Conservation (phyloP, 176 grass and related monocot genomes). For the Cocos nucifera region DNA sequence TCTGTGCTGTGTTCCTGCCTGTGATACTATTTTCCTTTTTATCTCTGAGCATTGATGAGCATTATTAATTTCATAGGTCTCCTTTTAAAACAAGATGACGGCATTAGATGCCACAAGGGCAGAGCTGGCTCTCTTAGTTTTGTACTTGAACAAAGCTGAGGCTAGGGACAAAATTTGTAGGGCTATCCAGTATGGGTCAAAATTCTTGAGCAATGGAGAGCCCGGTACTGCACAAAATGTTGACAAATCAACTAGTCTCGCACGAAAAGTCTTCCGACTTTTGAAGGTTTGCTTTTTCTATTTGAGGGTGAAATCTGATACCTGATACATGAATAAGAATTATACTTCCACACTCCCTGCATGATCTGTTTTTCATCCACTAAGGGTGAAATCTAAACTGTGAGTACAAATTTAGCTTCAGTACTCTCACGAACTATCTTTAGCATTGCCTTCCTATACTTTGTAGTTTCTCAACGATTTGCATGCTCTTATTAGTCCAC, state of each 20-base stretch:
- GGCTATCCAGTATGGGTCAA: constrained; percentile 83
- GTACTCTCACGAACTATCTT: too few relatives aligned
- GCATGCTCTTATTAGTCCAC: constrained; percentile 63
- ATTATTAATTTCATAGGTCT: too few relatives aligned
- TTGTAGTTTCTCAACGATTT: constrained; percentile 84
- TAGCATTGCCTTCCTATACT: too few relatives aligned
- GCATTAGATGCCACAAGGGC: constrained; percentile 56
- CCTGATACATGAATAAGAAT: too few relatives aligned
- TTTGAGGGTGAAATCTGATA: background rate
- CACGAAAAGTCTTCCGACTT: constrained; percentile 82
- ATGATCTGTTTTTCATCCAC: too few relatives aligned
- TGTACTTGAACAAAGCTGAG: constrained; percentile 87
- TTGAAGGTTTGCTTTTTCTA: constrained; percentile 34
- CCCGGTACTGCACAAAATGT: constrained; percentile 66
- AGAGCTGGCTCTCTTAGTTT: constrained; percentile 62
- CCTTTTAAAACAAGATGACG: too few relatives aligned
- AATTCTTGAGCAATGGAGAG: constrained; percentile 80
- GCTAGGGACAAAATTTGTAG: constrained; percentile 94
- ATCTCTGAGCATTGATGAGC: too few relatives aligned
- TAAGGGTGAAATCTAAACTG: too few relatives aligned
- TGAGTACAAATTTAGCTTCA: too few relatives aligned
- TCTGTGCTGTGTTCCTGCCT: too few relatives aligned
- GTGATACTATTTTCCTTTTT: too few relatives aligned
- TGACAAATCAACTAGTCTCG: constrained; percentile 66
- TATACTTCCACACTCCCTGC: too few relatives aligned